Conservation (phyloP, 768 basidiomycete genomes). For the Tulasnella sp. region DNA sequence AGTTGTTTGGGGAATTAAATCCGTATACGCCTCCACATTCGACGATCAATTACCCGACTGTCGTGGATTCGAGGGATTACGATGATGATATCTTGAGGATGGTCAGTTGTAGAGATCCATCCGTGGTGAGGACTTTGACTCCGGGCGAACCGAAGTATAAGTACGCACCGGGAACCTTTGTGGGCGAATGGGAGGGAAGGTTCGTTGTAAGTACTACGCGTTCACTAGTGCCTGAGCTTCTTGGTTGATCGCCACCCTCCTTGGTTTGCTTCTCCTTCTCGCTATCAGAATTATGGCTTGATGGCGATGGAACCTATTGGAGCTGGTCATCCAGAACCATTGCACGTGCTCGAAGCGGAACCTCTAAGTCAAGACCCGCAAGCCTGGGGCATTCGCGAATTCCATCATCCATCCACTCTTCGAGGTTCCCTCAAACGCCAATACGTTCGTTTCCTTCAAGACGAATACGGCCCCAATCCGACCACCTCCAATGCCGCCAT, state of each 20-base stretch:
- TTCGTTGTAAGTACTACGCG: conserved; percentile 14
- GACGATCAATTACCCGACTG: neutral
- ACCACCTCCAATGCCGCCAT: too few relatives aligned
- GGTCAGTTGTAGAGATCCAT: neutral
- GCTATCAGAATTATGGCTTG: neutral
- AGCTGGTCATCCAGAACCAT: neutral
- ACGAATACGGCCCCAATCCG: neutral
- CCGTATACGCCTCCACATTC: neutral
- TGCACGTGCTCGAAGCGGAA: neutral
- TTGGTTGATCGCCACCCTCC: neutral
- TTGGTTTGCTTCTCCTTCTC: neutral
- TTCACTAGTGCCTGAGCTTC: neutral
- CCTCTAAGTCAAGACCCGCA: conserved; percentile 1
- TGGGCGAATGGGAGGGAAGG: conserved; percentile 19
- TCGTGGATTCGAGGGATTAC: neutral
- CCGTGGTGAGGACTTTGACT: neutral
- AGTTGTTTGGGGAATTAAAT: neutral
- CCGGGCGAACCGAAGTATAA: neutral
- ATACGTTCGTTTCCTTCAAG: neutral
- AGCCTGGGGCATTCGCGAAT: conserved; percentile 12
- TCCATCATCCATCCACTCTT: conserved; percentile 5
- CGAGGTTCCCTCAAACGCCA: neutral
- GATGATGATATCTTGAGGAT: neutral
- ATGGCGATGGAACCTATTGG: conserved; percentile 4
- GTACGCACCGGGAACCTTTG: conserved; percentile 15